phyloP scores from a whole-genome alignment of 345 rosid genomes.

The Eucalyptus globulus region DNA sequence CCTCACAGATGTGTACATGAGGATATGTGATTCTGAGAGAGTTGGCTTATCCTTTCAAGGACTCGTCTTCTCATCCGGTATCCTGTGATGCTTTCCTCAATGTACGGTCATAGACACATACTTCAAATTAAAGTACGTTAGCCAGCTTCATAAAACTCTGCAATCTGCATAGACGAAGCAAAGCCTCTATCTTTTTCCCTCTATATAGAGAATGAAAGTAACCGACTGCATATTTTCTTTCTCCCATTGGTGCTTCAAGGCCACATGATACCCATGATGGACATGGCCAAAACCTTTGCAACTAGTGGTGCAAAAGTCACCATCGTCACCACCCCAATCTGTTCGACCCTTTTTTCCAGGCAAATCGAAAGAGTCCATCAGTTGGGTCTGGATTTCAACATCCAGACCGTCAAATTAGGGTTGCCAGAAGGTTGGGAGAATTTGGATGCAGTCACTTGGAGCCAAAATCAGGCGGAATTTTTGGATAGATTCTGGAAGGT shows the following conservation, averaged over 20 bases:
- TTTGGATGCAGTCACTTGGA: slow-evolving; percentile 1
- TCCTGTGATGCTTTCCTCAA: background rate
- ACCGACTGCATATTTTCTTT: slow-evolving; percentile 3
- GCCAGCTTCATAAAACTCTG: background rate
- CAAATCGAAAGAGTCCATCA: background rate
- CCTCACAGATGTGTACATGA: background rate
- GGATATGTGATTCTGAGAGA: background rate
- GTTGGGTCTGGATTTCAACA: slow-evolving; percentile 10
- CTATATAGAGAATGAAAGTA: background rate
- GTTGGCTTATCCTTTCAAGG: background rate
- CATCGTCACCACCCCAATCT: background rate
- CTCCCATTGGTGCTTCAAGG: slow-evolving; percentile 20
- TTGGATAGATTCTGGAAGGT: background rate
- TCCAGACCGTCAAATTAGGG: slow-evolving; percentile 20
- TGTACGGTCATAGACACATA: background rate
- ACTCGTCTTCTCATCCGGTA: background rate
- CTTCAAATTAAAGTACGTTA: background rate
- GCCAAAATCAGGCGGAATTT: background rate
- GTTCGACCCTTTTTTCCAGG: background rate
- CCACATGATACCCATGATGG: slow-evolving; percentile 18
- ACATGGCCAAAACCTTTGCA: slow-evolving; percentile 19
- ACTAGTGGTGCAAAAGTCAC: background rate
- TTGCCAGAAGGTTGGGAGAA: slow-evolving; percentile 37
- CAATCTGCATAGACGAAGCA: background rate
- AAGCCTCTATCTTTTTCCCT: background rate